Evolutionary conservation across 768 basidiomycete genomes (phyloP), one percentile per base, ranked within the genome.

Genomic region (Lentinula aciculospora): DNA sequence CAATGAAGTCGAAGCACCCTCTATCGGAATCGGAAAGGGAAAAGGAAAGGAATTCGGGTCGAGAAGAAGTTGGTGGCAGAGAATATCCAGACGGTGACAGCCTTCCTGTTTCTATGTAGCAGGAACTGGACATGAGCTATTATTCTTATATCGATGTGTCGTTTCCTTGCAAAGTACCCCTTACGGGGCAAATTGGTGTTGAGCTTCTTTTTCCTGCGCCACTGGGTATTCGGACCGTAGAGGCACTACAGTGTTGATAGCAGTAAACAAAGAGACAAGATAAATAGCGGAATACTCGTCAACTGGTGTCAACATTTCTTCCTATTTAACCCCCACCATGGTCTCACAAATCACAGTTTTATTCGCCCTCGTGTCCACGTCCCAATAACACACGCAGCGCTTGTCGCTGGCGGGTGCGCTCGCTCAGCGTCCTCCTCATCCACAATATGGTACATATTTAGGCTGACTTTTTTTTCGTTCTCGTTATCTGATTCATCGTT

Each of bases 331-430:
- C 54, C 53, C 54, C 54, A 44, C 40, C 28, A 56, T 56, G 54
- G 40, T 31, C 28, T 31, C 23, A 19, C 28, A 29, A 23, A 4
- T 32, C 0, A 36, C 32, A 7, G n/a, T 13, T 46, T 37, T 27
- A 23, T 48, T 34, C 34, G 17, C 21, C n/a, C 23, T 48, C 21
- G 56, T 37, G 56, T 34, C 36, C 28, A 40, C 42, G 32, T 39
- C 45, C 66, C 79, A 83, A 78, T 79, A 82, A 77, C 80, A 70
- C 73, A 72, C 71, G 72, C 73, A 73, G 73, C 65, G 68, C 67
- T 67, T 75, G 78, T 82, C 79, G 81, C 81, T 83, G 84, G 77
- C 77, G 81, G 75, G 76, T 60, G 68, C 72, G 69, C 73, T 65
- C 69, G 70, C 68, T 63, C 70, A 73, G 70, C 63, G 65, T 48